Conservation (phyloP, 495 filamentous ascomycete species). For the Neurospora sp. region DNA sequence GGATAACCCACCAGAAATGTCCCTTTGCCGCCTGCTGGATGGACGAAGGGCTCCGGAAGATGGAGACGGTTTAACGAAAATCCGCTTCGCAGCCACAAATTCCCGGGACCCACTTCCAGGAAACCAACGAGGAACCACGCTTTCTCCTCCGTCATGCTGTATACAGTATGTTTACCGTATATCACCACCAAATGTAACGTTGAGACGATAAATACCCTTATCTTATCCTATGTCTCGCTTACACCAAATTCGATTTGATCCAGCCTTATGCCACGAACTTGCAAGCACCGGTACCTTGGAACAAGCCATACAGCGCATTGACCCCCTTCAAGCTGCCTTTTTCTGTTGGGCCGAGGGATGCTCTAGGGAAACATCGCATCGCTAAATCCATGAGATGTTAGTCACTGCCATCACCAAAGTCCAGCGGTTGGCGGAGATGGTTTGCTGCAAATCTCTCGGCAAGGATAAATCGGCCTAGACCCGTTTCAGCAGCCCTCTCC, state of each 20-base stretch:
- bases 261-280: not conserved
- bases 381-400: not conserved
- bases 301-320: not conserved
- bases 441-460: conserved; percentile 18
- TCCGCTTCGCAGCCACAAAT: not conserved
- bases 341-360: not conserved
- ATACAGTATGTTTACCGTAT: not conserved
- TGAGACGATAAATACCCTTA: not conserved
- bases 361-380: not conserved
- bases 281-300: not conserved
- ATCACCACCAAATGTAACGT: not conserved
- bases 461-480: conserved; percentile 18
- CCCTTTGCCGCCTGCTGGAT: not conserved
- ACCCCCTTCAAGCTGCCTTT: not conserved
- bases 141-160: not conserved
- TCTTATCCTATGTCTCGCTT: not conserved
- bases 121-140: not conserved
- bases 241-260: not conserved
- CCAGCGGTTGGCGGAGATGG: conserved; percentile 7
- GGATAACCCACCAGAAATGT: not conserved
- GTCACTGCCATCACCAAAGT: not conserved
- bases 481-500: conserved; percentile 29
- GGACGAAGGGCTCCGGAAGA: not conserved
- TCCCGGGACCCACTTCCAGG: not conserved
- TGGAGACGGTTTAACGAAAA: not conserved